Conservation (phyloP, 805 yeast species). For the Kregervanrija fluxuum region DNA sequence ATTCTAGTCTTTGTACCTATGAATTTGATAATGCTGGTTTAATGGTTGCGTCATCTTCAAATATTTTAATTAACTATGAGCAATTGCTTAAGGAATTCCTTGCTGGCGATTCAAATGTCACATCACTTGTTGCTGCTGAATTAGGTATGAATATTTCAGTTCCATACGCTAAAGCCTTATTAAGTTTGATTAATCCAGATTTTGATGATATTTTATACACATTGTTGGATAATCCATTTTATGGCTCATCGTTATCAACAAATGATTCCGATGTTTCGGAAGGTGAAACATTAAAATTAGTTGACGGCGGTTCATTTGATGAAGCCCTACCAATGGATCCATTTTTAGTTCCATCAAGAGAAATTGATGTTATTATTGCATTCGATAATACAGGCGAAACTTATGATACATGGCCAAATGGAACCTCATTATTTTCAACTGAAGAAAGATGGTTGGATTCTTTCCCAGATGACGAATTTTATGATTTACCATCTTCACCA, state of each 20-base stretch:
- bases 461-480: constrained; percentile 54
- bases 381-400: constrained; percentile 62
- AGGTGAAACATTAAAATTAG: constrained; percentile 13
- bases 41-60: constrained; percentile 69
- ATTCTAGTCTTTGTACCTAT: constrained; percentile 39
- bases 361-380: constrained; percentile 56
- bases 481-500: constrained; percentile 57
- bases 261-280: constrained; percentile 21
- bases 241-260: constrained; percentile 24
- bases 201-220: constrained; percentile 36
- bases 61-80: constrained; percentile 39
- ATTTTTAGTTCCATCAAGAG: constrained; percentile 49
- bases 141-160: constrained; percentile 16
- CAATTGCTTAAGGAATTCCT: constrained; percentile 9
- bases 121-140: constrained; percentile 3
- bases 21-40: constrained; percentile 78
- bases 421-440: constrained; percentile 46
- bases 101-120: constrained; percentile 6
- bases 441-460: constrained; percentile 40
- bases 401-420: constrained; percentile 53
- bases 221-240: constrained; percentile 39
- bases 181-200: constrained; percentile 36
- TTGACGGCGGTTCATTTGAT: constrained; percentile 28
- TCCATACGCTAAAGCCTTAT: constrained; percentile 9
- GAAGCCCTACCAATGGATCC: constrained; percentile 64